Conservation (phyloP, 352 stramenopile genomes). For the Pythium grandisporangium region DNA sequence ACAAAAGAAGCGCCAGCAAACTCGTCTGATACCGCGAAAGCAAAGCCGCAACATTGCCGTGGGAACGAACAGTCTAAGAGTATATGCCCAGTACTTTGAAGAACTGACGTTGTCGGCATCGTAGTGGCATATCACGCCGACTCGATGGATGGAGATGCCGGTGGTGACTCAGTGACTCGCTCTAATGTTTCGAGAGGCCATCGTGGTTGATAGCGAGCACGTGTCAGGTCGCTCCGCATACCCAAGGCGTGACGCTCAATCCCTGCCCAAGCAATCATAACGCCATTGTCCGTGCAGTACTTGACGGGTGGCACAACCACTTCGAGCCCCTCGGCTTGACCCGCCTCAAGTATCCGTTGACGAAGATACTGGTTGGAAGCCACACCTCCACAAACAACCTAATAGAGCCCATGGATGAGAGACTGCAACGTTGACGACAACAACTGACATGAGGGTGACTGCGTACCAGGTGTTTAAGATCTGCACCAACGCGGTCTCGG, state of each 20-base stretch:
- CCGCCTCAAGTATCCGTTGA: constrained; percentile 59
- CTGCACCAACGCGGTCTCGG: constrained; percentile 31
- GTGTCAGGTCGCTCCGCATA: constrained; percentile 40
- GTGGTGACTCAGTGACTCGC: too few relatives aligned
- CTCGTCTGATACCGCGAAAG: too few relatives aligned
- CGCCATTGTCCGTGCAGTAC: constrained; percentile 98
- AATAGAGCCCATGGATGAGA: too few relatives aligned
- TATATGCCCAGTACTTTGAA: too few relatives aligned
- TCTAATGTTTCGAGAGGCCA: constrained; percentile 66
- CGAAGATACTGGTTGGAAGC: constrained; percentile 95
- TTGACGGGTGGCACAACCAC: constrained; percentile 49
- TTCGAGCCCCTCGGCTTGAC: constrained; percentile 31
- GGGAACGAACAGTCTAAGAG: too few relatives aligned
- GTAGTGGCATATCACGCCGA: too few relatives aligned
- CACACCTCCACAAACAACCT: constrained; percentile 95
- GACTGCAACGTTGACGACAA: too few relatives aligned
- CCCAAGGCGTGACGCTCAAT: constrained; percentile 49
- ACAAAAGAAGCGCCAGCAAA: too few relatives aligned
- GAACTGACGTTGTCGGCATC: too few relatives aligned
- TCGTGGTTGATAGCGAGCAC: constrained; percentile 55
- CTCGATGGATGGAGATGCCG: too few relatives aligned
- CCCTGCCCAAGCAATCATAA: constrained; percentile 95
- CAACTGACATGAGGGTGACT: not conserved
- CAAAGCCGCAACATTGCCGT: too few relatives aligned
- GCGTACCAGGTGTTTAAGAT: constrained; percentile 71